Percentiles rank a stretch among this genome's conserved stretches.
Conservation (phyloP, 352 stramenopile species). For the Phytopythium chamaehyphon region DNA sequence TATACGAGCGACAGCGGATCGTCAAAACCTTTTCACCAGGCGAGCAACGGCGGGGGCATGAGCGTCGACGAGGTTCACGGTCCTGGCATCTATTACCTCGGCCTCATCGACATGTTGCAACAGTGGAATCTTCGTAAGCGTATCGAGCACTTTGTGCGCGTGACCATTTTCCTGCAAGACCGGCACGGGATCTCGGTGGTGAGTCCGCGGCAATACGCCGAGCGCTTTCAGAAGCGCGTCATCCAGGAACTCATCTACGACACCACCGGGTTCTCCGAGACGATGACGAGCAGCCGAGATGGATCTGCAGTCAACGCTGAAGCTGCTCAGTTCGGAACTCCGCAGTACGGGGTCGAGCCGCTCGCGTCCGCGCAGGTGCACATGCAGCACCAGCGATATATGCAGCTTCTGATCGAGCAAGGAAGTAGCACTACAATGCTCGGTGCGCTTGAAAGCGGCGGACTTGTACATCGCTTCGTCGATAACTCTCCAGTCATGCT, state of each 20-base stretch:
- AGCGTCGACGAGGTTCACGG: slow-evolving; percentile 84
- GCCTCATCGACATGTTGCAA: slow-evolving; percentile 94
- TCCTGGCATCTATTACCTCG: slow-evolving; percentile 93
- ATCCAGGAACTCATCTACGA: slow-evolving; percentile 76
- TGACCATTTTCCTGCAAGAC: slow-evolving; percentile 70
- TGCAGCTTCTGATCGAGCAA: slow-evolving; percentile 35
- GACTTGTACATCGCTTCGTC: neutral
- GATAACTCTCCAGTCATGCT: slow-evolving; percentile 17
- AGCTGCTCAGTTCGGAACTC: too few relatives aligned
- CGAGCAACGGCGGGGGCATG: slow-evolving; percentile 49
- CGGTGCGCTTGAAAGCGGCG: slow-evolving; percentile 37
- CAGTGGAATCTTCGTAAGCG: slow-evolving; percentile 93
- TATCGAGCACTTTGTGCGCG: slow-evolving; percentile 80
- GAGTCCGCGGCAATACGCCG: slow-evolving; percentile 64
- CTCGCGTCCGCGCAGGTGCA: slow-evolving; percentile 33
- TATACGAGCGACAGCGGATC: slow-evolving; percentile 35
- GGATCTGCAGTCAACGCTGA: slow-evolving; percentile 5
- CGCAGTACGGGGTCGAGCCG: slow-evolving; percentile 22
- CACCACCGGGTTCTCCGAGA: slow-evolving; percentile 3
- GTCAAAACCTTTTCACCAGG: slow-evolving; percentile 45
- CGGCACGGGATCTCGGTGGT: slow-evolving; percentile 69
- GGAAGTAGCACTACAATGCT: slow-evolving; percentile 40
- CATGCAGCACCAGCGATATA: slow-evolving; percentile 37
- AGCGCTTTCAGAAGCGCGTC: slow-evolving; percentile 74
- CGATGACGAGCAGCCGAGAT: slow-evolving; percentile 10